Conservation (phyloP, 2,329 filamentous ascomycete species). For the Thielaviopsis ethacetica region DNA sequence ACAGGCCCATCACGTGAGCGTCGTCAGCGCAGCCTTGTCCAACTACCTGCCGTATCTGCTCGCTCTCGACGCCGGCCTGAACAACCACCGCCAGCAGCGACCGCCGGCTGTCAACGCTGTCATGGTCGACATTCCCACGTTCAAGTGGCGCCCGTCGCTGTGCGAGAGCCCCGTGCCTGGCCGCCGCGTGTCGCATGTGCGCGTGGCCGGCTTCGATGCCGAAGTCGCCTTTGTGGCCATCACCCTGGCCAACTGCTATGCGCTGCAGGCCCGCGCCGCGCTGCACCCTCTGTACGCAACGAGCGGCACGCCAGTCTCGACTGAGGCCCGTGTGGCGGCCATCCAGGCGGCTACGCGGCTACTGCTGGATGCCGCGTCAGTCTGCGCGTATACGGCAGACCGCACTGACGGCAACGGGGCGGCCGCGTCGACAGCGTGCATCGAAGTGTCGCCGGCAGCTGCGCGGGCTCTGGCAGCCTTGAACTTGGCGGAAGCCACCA, state of each 20-base stretch:
- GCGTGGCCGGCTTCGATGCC: conserved; percentile 59
- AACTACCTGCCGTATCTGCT: conserved; percentile 74
- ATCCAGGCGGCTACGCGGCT: conserved; percentile 61
- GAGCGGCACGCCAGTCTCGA: conserved; percentile 39
- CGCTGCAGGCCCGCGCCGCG: conserved; percentile 52
- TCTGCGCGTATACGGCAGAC: conserved; percentile 55
- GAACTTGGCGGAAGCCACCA: conserved; percentile 71
- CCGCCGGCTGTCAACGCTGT: conserved; percentile 6
- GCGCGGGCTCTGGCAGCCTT: conserved; percentile 45
- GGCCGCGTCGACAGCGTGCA: conserved; percentile 25
- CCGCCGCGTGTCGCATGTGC: conserved; percentile 49
- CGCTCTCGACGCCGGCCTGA: conserved; percentile 58
- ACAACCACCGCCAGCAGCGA: conserved; percentile 22
- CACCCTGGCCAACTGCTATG: conserved; percentile 59
- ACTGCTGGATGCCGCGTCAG: conserved; percentile 60
- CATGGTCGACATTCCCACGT: conserved; percentile 28
- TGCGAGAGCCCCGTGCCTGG: conserved; percentile 46
- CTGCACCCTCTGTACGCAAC: conserved; percentile 59
- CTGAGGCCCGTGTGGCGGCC: conserved; percentile 51
- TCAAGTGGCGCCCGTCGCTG: conserved; percentile 77
- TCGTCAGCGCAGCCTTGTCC: conserved; percentile 52
- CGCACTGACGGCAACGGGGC: conserved; percentile 27
- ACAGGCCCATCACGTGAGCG: conserved; percentile 53
- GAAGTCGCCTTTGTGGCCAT: conserved; percentile 69
- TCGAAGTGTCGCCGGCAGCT: conserved; percentile 36